These are phyloP conservation scores for Centaurea solstitialis DNA, from an alignment of 129 eudicot genomes.

Conservation along the genomic window DNA sequence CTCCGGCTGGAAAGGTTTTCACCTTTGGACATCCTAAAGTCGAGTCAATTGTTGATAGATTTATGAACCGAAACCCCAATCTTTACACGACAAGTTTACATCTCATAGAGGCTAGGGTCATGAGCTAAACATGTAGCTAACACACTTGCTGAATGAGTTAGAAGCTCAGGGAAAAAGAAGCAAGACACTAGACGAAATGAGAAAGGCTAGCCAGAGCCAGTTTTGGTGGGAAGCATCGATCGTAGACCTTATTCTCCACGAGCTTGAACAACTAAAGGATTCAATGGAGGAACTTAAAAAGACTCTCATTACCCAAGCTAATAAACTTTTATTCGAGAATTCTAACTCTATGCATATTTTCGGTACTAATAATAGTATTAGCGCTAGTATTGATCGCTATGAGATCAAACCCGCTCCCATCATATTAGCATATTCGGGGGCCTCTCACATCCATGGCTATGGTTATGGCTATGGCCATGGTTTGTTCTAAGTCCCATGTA, in stretches of 20 bases:
- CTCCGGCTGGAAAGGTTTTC: conserved; percentile 59
- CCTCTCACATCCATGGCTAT: conserved; percentile 27
- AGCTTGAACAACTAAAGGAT: conserved; percentile 48
- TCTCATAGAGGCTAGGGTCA: conserved; percentile 41
- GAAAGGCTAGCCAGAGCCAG: conserved; percentile 45
- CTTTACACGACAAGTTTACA: conserved; percentile 24
- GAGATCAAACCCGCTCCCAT: conserved; percentile 25
- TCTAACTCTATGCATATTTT: conserved; percentile 25
- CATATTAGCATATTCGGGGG: conserved; percentile 1
- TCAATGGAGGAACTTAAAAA: conserved; percentile 61
- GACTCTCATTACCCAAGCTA: conserved; percentile 35
- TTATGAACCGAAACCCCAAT: conserved; percentile 31
- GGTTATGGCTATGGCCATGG: conserved; percentile 13
- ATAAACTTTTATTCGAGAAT: conserved; percentile 33
- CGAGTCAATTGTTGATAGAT: conserved; percentile 52
- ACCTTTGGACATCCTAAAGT: conserved; percentile 70
- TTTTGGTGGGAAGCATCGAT: conserved; percentile 69
- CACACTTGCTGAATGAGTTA: conserved; percentile 39
- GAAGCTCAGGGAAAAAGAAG: conserved; percentile 53
- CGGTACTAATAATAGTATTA: conserved; percentile 15
- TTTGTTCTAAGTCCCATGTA: background rate
- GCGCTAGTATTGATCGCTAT: conserved; percentile 24
- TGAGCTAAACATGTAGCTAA: conserved; percentile 46
- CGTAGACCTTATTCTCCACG: conserved; percentile 33
- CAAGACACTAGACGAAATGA: conserved; percentile 43